Percentiles rank a stretch among this genome's conserved stretches.
These are phyloP conservation scores for Talaromyces adpressus DNA, from an alignment of 495 filamentous ascomycete species.

Conservation along the genomic window DNA sequence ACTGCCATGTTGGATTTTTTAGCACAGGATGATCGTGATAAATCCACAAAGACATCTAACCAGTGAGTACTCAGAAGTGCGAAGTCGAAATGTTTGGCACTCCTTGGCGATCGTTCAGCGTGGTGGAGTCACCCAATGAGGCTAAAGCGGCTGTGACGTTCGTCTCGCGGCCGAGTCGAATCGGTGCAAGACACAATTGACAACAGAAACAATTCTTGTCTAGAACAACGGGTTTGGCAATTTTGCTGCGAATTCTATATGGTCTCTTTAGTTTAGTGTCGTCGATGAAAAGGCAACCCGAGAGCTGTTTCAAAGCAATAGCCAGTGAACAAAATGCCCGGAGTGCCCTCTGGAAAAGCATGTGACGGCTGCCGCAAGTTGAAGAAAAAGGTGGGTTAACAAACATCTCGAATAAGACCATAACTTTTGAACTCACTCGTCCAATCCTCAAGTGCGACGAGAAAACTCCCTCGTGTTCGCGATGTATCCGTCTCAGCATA, in stretches of 20 bases:
- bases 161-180: background rate
- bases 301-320: background rate
- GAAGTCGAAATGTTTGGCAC: background rate
- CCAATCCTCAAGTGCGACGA: slow-evolving; percentile 30
- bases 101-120: background rate
- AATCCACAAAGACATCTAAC: background rate
- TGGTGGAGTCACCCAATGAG: background rate
- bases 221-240: background rate
- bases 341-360: slow-evolving; percentile 39
- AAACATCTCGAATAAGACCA: background rate
- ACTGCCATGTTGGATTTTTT: background rate
- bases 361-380: slow-evolving; percentile 44
- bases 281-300: too few relatives aligned
- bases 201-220: background rate
- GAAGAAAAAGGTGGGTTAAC: slow-evolving; percentile 44
- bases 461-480: slow-evolving; percentile 32
- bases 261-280: too few relatives aligned
- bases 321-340: slow-evolving; percentile 32
- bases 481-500: slow-evolving; percentile 39
- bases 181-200: too few relatives aligned
- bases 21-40: background rate
- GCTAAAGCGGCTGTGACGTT: background rate
- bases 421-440: background rate
- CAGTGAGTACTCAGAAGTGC: background rate
- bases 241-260: background rate